Evolutionary conservation across 192 early-diverging fungal genomes (phyloP).

Genomic region (Entomortierella lignicola): DNA sequence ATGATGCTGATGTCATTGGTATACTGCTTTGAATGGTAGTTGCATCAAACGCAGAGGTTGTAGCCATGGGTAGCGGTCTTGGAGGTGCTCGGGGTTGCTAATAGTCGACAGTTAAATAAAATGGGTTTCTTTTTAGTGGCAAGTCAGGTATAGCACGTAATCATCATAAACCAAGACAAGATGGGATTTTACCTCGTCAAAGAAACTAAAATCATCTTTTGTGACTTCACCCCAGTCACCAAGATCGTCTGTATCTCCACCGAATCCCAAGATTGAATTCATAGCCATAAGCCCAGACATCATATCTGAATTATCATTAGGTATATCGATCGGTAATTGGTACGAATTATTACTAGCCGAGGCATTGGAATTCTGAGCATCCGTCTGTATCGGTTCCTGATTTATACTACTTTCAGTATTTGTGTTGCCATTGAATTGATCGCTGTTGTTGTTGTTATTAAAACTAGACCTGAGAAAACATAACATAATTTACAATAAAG

Average conservation of each 20-base stretch:
- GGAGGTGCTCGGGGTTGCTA: conserved; percentile 34
- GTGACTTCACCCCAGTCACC: conserved; percentile 46
- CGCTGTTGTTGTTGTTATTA: not conserved
- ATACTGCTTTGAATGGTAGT: conserved; percentile 38
- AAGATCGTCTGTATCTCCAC: conserved; percentile 36
- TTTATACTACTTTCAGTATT: not conserved
- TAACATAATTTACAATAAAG: too few species aligned
- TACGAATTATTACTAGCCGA: conserved; percentile 17
- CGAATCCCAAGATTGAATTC: conserved; percentile 32
- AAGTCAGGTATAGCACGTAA: too few species aligned
- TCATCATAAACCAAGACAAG: too few species aligned
- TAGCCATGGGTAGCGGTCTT: conserved; percentile 7
- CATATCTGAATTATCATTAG: conserved; percentile 18
- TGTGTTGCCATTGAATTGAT: conserved; percentile 6
- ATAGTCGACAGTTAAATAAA: too few species aligned
- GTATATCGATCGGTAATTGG: conserved; percentile 47
- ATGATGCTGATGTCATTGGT: conserved; percentile 23
- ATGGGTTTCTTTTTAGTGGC: too few species aligned
- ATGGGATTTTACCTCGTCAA: conserved; percentile 43
- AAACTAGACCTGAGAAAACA: conserved; percentile 1
- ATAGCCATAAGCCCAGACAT: conserved; percentile 39
- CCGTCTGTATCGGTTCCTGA: not conserved
- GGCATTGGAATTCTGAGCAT: conserved; percentile 19
- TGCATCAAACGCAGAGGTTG: conserved; percentile 11
- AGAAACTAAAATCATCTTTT: conserved; percentile 51